Base-by-base conservation (phyloP, 495 filamentous ascomycete genomes). In the Neurospora tetrasperma region DNA sequence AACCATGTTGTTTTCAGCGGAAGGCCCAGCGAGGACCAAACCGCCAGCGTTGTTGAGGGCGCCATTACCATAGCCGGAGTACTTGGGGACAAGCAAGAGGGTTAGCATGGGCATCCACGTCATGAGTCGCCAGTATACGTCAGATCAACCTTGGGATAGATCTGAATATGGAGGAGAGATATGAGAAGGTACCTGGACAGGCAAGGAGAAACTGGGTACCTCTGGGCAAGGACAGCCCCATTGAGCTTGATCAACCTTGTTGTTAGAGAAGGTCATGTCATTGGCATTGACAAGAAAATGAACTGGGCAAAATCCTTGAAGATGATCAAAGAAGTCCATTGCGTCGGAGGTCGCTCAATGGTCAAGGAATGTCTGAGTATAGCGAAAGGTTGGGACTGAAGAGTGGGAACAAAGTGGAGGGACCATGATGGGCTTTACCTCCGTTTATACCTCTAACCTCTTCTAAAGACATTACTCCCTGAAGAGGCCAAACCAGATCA, bases 211-310 rank as follows among this genome's bases (percentile, higher is more conserved):
- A 20, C 1, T 20, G 2, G 0, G n/a, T 59, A 27, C 20, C 20
- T 31, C 48, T 27, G 23, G 5, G 11, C 20, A 6, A 27, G 27
- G 23, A 59, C 20, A 14, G 10, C 14, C 5, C 46, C 46, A 14
- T 6, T 6, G 20, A 11, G 0, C 0, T 0, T 27, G 46, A 14
- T 27, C 46, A 27, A 0, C 46, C 0, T 59, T 11, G 27, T 59
- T 59, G 48, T 0, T 0, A 11, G 12, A 1, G 11, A 27, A 59
- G 20, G 20, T 0, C 48, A 59, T 27, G 11, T 3, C 5, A 27
- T 59, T 12, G 11, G 23, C 11, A 59, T 27, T 14, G 48, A 0
- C 11, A 14, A 5, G 20, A 11, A 8, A 31, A 12, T 59, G 48
- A 14, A 59, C 2, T 6, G 48, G 48, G 5, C 5, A 59, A 0